A percentile compares a stretch with the other conserved stretches of the same genome.
phyloP scores from a whole-genome alignment of 1,284 basidiomycete genomes.

The Termitomyces sp. region DNA sequence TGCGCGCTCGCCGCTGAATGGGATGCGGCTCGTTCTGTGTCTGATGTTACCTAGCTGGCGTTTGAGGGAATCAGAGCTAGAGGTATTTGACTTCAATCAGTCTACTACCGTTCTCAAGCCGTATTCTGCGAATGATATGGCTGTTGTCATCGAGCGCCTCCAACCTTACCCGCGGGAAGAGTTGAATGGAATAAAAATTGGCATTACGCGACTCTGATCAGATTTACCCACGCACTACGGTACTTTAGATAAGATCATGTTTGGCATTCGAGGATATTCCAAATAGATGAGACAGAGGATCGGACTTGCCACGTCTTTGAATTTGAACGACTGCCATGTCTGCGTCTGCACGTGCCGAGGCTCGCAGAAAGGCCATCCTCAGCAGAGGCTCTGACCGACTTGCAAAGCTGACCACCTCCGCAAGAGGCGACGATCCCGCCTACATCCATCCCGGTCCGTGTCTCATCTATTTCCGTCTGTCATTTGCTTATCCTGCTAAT shows the following conservation, averaged over 20 bases:
- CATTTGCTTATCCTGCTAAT: constrained; percentile 15
- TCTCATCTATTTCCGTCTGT: not conserved
- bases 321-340: constrained; percentile 23
- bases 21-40: constrained; percentile 55
- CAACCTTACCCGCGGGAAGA: constrained; percentile 43
- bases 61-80: constrained; percentile 55
- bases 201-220: too few species aligned
- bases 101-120: not conserved
- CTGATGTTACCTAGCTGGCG: constrained; percentile 39
- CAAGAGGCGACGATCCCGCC: constrained; percentile 65
- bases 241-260: not conserved
- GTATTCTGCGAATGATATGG: constrained; percentile 27
- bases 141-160: constrained; percentile 72
- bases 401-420: constrained; percentile 68
- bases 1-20: constrained; percentile 74
- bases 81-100: constrained; percentile 56
- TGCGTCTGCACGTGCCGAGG: constrained; percentile 63
- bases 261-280: not conserved
- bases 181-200: too few species aligned
- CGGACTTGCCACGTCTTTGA: constrained; percentile 17
- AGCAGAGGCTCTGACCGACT: constrained; percentile 65
- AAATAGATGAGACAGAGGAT: constrained; percentile 10
- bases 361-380: constrained; percentile 69
- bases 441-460: constrained; percentile 48
- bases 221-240: too few species aligned